phyloP scores from a whole-genome alignment of 2,329 filamentous ascomycete species.

The Rhexocercosporidium sp. region DNA sequence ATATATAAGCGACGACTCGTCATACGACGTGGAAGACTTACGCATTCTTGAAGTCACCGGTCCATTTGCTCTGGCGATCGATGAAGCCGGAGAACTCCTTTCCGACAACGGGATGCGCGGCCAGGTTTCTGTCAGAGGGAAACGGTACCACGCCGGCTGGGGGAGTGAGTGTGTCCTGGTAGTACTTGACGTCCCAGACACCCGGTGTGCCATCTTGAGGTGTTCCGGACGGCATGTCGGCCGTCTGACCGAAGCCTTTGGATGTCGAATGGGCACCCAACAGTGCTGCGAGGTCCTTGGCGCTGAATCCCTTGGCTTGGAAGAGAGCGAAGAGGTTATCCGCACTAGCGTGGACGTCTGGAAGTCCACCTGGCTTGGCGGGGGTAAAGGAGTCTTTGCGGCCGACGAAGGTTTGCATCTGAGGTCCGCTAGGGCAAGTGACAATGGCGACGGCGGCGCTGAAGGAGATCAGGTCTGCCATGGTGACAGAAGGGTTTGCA shows the following conservation, averaged over 20 bases:
- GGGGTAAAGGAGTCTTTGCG: conserved; percentile 50
- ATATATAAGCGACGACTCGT: background rate
- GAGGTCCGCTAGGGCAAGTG: conserved; percentile 57
- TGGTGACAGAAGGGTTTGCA: background rate
- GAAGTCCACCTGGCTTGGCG: conserved; percentile 51
- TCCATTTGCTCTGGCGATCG: background rate
- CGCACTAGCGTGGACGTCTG: conserved; percentile 45
- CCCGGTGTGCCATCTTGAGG: conserved; percentile 39
- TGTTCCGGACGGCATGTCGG: background rate
- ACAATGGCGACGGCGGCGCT: conserved; percentile 45
- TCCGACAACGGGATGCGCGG: background rate
- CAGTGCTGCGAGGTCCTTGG: background rate
- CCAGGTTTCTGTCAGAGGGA: background rate
- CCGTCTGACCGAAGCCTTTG: background rate
- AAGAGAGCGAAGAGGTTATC: conserved; percentile 58
- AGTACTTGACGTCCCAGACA: conserved; percentile 57
- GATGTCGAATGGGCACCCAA: conserved; percentile 33
- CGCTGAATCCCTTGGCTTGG: conserved; percentile 54
- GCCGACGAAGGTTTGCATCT: conserved; percentile 55
- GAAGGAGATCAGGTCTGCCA: background rate
- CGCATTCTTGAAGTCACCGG: background rate
- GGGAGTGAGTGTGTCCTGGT: conserved; percentile 44
- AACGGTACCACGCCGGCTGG: background rate
- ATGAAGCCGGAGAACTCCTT: background rate
- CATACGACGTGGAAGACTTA: background rate